phyloP scores from a whole-genome alignment of 2,329 filamentous ascomycete species.

The Botrytis deweyae region DNA sequence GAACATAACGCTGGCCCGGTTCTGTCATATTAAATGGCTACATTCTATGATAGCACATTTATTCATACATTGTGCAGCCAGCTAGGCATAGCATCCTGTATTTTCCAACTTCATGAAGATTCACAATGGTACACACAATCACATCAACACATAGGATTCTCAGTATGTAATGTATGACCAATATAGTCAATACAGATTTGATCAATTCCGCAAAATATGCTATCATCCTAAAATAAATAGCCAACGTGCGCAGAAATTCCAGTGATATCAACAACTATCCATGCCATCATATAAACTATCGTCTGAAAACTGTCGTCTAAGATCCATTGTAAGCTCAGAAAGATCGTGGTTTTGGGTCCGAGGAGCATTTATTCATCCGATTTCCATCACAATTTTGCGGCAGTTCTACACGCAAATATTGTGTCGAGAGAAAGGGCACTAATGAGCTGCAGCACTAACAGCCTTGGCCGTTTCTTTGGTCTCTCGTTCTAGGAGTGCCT shows the following conservation, averaged over 20 bases:
- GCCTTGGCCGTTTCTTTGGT: conserved; percentile 39
- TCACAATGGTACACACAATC: background rate
- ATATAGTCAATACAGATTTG: background rate
- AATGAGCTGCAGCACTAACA: conserved; percentile 38
- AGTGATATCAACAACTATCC: conserved; percentile 13
- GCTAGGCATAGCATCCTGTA: background rate
- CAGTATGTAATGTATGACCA: background rate
- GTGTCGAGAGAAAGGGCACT: background rate
- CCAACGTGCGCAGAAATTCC: conserved; percentile 22
- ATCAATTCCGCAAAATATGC: background rate
- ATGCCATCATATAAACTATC: conserved; percentile 4
- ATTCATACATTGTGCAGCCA: background rate
- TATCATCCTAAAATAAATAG: conserved; percentile 1
- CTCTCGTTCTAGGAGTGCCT: conserved; percentile 60
- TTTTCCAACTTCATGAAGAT: background rate
- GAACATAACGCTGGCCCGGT: background rate
- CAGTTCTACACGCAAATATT: background rate
- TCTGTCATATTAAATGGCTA: background rate
- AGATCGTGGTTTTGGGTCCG: conserved; percentile 41
- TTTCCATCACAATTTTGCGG: background rate
- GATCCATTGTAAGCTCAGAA: conserved; percentile 29
- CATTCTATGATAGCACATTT: background rate
- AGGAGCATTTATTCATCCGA: conserved; percentile 33
- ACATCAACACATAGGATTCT: background rate
- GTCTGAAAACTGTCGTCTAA: background rate